Conservation (phyloP, 225 moss, liverwort and hornwort genomes). For the Pleurozium schreberi region DNA sequence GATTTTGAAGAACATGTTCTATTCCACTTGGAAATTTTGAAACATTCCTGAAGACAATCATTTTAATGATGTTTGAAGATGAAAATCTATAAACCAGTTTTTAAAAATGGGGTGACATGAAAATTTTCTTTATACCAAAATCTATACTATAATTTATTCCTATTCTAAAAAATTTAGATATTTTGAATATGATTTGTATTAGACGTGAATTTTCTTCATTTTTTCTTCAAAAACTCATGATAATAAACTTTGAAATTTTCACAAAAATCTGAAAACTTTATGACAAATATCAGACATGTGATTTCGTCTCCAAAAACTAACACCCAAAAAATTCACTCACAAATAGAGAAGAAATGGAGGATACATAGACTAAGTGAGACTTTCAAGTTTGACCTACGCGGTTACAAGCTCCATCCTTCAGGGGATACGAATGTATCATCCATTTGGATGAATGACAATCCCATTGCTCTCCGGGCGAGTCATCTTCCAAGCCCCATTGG, state of each 20-base stretch:
- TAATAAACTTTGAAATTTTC: not conserved
- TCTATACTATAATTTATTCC: too few relatives aligned
- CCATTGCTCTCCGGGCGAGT: not conserved
- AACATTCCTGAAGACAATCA: not conserved
- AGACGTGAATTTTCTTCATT: not conserved
- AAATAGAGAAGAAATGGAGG: not conserved
- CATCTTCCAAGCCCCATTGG: not conserved
- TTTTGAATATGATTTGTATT: not conserved
- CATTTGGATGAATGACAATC: not conserved
- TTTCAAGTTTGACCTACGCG: not conserved
- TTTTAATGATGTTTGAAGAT: not conserved
- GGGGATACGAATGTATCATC: not conserved
- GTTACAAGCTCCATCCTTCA: too few relatives aligned
- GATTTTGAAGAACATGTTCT: accelerated
- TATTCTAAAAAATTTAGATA: not conserved
- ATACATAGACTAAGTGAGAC: not conserved
- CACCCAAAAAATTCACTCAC: not conserved
- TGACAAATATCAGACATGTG: not conserved
- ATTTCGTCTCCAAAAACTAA: too few relatives aligned
- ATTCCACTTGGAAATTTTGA: not conserved
- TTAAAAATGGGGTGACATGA: accelerated
- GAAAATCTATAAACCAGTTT: accelerated
- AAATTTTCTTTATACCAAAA: not conserved
- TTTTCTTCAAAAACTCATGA: not conserved
- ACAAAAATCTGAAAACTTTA: not conserved